A percentile compares a stretch with the other conserved stretches of the same genome.
Conservation (phyloP, 2,329 filamentous ascomycete species). For the Boeremia lycopersici region DNA sequence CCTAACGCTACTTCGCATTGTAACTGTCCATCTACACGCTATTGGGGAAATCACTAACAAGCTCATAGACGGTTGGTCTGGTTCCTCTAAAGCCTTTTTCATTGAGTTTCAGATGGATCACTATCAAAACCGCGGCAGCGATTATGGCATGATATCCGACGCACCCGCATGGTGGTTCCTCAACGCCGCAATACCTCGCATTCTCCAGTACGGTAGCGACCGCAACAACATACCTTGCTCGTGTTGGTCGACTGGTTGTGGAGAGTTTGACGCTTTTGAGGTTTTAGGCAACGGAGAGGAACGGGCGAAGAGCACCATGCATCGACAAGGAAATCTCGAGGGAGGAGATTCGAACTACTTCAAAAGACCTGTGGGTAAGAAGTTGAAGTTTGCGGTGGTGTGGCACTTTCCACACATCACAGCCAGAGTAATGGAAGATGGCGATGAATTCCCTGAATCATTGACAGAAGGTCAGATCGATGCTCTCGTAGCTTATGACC, state of each 20-base stretch:
- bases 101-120: slow-evolving; percentile 72
- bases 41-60: not conserved
- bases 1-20: slow-evolving; percentile 58
- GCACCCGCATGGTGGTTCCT: slow-evolving; percentile 79
- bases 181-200: slow-evolving; percentile 74
- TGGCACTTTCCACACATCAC: slow-evolving; percentile 43
- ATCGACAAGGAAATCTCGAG: slow-evolving; percentile 60
- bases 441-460: slow-evolving; percentile 45
- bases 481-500: slow-evolving; percentile 44
- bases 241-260: slow-evolving; percentile 74
- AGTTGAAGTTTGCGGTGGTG: slow-evolving; percentile 65
- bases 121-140: slow-evolving; percentile 37
- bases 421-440: slow-evolving; percentile 45
- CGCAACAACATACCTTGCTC: slow-evolving; percentile 61
- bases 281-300: slow-evolving; percentile 68
- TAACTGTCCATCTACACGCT: slow-evolving; percentile 34
- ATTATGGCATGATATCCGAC: slow-evolving; percentile 58
- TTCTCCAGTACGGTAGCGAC: slow-evolving; percentile 67
- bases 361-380: slow-evolving; percentile 63
- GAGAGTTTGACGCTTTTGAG: slow-evolving; percentile 79
- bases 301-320: slow-evolving; percentile 73
- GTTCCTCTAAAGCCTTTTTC: slow-evolving; percentile 73
- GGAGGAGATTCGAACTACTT: slow-evolving; percentile 76
- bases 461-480: slow-evolving; percentile 44
- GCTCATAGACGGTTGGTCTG: slow-evolving; percentile 69